Evolutionary conservation across 106 monocot species (phyloP).

Genomic region (Acanthochlamys bracteata): DNA sequence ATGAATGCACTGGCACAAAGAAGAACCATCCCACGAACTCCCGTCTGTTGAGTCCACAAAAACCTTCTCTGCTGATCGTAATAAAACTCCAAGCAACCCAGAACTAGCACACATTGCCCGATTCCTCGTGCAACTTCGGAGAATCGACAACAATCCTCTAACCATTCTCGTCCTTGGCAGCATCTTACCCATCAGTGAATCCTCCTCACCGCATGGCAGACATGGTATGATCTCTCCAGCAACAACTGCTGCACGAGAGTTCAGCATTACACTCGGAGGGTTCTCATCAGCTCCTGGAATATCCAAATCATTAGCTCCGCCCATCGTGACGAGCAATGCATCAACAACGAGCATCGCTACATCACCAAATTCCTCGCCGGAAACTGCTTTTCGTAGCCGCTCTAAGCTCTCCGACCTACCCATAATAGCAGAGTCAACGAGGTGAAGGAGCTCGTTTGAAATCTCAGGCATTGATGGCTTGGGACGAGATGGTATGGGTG

Average conservation of each 20-base stretch:
- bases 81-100: slow-evolving; percentile 49
- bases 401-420: slow-evolving; percentile 44
- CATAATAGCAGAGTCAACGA: slow-evolving; percentile 87
- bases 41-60: slow-evolving; percentile 12
- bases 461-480: slow-evolving; percentile 50
- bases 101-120: slow-evolving; percentile 75
- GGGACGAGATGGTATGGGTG: slow-evolving; percentile 18
- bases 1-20: slow-evolving; percentile 65
- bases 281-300: slow-evolving; percentile 2
- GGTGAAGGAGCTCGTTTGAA: slow-evolving; percentile 54
- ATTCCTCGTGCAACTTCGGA: slow-evolving; percentile 68
- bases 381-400: slow-evolving; percentile 26
- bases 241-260: slow-evolving; percentile 60
- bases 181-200: slow-evolving; percentile 37
- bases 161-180: slow-evolving; percentile 72
- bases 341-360: slow-evolving; percentile 57
- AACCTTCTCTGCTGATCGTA: slow-evolving; percentile 45
- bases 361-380: slow-evolving; percentile 14
- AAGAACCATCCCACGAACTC: slow-evolving; percentile 42
- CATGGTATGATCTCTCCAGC: slow-evolving; percentile 58
- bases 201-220: slow-evolving; percentile 45
- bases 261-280: slow-evolving; percentile 64
- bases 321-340: slow-evolving; percentile 77
- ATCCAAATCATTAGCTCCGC: slow-evolving; percentile 46
- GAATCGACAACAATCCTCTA: slow-evolving; percentile 46